Base-by-base conservation (phyloP, 129 eudicot species). In the Helichrysum umbraculigerum region DNA sequence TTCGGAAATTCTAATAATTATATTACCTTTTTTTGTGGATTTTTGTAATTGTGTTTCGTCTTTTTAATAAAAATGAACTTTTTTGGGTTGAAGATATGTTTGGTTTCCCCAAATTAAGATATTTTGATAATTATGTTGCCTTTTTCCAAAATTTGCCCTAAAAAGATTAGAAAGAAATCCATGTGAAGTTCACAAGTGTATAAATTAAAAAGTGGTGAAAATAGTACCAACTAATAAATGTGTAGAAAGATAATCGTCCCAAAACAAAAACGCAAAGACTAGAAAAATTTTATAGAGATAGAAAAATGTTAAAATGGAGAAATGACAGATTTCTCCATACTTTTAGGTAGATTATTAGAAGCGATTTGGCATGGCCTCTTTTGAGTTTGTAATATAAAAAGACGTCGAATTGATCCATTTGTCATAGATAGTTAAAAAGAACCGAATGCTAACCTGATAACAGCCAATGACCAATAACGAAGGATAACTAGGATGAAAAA, bases 391-490 rank as follows among this genome's bases (percentile, higher is more conserved):
- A 6, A 17, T 17, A 54, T 19, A 50, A 52, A 52, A 52, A 17
- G 7, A 54, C 1, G 22, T 20, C 2, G 5, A 57, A 20, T 5
- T 20, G 28, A 57, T n/a, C 29, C 62, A 6, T 57, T 57, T 19
- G 11, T 19, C 28, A 57, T 35, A 14, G 50, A 29, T 66, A 32
- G 51, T 66, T 65, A n/a, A 33, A 16, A 67, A 19, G 9, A 67
- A 35, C 54, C 7, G n/a, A 69, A 28, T 16, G 81, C 88, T 86
- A 76, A 80, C 98, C 92, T 93, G 96, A 81, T 93, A 93, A 83
- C 98, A 90, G 29, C 98, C 98, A 59, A 93, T 88, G 66, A 93
- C 97, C 64, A 93, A 87, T 63, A 93, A 75, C 0, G 96, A 88
- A 21, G 93, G 71, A 71, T 88, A 93, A 1, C 90, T 87, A 19